phyloP scores from a whole-genome alignment of 225 moss, liverwort and hornwort genomes.

The Physcomitrium patens region DNA sequence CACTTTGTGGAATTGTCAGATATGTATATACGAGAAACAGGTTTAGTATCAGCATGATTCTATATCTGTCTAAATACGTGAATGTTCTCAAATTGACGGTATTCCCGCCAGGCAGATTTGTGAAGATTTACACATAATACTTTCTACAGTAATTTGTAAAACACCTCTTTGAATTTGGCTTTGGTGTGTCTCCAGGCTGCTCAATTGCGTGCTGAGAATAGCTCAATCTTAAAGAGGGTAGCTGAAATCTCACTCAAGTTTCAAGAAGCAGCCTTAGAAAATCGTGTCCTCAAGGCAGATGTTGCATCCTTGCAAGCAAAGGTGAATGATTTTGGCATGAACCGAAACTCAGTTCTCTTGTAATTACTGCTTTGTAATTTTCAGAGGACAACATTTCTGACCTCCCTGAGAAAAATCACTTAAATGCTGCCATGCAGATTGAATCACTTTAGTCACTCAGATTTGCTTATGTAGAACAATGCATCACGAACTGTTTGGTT shows the following conservation, averaged over 20 bases:
- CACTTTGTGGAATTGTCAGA: no score
- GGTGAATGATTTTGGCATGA: conserved; percentile 27
- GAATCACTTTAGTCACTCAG: no score
- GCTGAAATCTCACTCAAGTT: conserved; percentile 73
- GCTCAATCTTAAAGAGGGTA: conserved; percentile 70
- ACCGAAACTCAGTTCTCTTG: not conserved
- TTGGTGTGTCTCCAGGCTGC: conserved; percentile 58
- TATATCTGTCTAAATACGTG: not conserved
- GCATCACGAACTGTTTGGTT: not conserved
- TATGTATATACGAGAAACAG: no score
- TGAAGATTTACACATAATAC: conserved; percentile 1
- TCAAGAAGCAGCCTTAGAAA: conserved; percentile 91
- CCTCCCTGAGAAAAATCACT: not conserved
- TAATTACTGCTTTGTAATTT: not conserved
- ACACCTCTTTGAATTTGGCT: conserved; percentile 4
- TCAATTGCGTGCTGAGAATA: conserved; percentile 78
- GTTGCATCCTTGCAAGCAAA: conserved; percentile 44
- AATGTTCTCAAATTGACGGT: not conserved
- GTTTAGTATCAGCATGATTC: not conserved
- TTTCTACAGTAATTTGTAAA: not conserved
- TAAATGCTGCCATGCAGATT: not conserved
- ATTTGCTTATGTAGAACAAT: not conserved
- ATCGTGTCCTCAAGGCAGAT: conserved; percentile 57
- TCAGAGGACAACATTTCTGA: not conserved
- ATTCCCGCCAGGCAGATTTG: not conserved